Base-by-base conservation (phyloP, 257 asterid species). In the Solanum corneliomulleri region DNA sequence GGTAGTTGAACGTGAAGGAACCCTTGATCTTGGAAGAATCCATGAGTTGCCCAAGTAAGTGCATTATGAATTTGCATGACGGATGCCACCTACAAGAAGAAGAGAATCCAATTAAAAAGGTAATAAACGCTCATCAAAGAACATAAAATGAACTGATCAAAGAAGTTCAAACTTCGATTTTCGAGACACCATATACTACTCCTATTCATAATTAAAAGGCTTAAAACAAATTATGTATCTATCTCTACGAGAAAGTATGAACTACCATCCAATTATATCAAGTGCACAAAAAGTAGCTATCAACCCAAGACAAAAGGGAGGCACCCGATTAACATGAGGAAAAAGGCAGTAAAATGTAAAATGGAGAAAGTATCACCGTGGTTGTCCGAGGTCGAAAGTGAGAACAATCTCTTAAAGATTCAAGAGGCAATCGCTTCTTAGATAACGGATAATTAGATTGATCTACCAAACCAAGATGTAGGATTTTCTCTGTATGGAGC, bases 331-430 rank as follows among this genome's bases (percentile, higher is more conserved):
- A 33, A 10, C 86, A 33, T 12, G 62, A 83, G 42, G 14, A 10
- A 85, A 41, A 70, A 47, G 39, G 23, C 35, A 27, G 33, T 29
- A 45, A 45, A 49, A 13, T 35, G 64, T 86, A 42, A 52, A 52
- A 45, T n/a, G 37, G 7, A 64, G 45, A 41, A 31, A n/a, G 9
- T 41, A 81, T 75, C 80, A 96, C 99, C 91, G 98, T 95, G 18
- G 95, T 94, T 69, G 98, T 94, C 47, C 99, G 93, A 23, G 97
- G 94, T n/a, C 98, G 93, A 68, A 95, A 94, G 76, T 97, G 98
- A 47, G 96, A 69, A 14, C 85, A 90, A 87, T 95, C 95, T 62
- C 98, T 91, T 85, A 96, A 82, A 8, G 81, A 88, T 49, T 93
- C 98, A 37, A 95, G 89, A 76, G 98, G 98, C 92, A 97, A 83